Base-by-base conservation (phyloP, 2,329 filamentous ascomycete species). In the Cercospora citrullina region DNA sequence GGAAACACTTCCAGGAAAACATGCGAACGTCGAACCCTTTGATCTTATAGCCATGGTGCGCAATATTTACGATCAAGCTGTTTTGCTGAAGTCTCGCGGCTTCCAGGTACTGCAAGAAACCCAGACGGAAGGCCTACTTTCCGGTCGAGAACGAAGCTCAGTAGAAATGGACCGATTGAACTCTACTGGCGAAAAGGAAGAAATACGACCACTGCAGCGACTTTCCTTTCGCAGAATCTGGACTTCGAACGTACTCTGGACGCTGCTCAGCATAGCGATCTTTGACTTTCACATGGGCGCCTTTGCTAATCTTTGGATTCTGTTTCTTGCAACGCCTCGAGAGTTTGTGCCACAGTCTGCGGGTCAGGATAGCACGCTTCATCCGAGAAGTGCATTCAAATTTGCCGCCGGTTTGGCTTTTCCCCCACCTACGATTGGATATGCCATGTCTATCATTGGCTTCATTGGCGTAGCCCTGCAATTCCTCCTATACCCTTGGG, bases 391-490 rank as follows among this genome's bases (percentile, higher is more conserved):
- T 60, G 69, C 88, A 0, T 87, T 90, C 74, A 79, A 85, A 69
- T 93, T 91, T 72, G 85, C 86, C 0, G 91, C 92, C 30, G 92
- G 92, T 1, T 83, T 95, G 0, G 91, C 91, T n/a, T 85, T 95
- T 63, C 86, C 87, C 0, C 89, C 91, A 0, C 84, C 86, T 1
- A 86, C 87, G 2, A 90, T 95, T 33, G 92, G 92, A n/a, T 81
- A 91, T 53, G 90, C 91, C 4, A 93, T 94, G 81, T 89, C 91
- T 2, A 89, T 91, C 62, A 85, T 95, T 16, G 92, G 92, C 8
- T 80, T 87, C 60, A 88, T 94, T 53, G 92, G 92, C n/a, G 90
- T 95, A 42, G 81, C 84, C 0, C 82, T 95, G 57, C 90, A 92
- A 76, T 84, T 92, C 23, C 83, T 91, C 60, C 80, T 92, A 9